phyloP scores from a whole-genome alignment of 139 green algal species.

The Chlamydomonas sphaeroides region DNA sequence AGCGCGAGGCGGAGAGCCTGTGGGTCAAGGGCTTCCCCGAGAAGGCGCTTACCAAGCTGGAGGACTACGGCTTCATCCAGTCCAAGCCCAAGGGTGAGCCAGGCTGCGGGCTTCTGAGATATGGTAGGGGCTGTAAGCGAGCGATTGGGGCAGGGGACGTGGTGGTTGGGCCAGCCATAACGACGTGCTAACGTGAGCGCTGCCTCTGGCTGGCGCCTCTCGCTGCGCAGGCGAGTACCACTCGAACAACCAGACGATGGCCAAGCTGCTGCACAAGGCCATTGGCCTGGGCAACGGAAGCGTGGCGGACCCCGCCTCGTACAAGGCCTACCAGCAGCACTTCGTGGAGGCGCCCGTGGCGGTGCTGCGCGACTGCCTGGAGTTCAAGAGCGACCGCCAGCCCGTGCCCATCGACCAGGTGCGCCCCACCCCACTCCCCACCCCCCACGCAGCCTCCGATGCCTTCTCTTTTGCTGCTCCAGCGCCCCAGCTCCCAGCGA shows the following conservation, averaged over 20 bases:
- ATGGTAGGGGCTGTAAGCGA: no score
- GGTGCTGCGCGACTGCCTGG: conserved; percentile 93
- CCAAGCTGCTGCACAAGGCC: conserved; percentile 99
- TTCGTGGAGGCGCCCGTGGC: conserved; percentile 78
- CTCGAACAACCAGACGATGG: conserved; percentile 98
- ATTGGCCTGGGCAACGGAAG: conserved; percentile 83
- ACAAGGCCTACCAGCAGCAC: conserved; percentile 91
- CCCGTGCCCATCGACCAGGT: conserved; percentile 87
- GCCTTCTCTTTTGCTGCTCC: no score
- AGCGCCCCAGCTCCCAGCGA: no score
- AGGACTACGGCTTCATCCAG: conserved; percentile 98
- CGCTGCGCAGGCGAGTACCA: conserved; percentile 95
- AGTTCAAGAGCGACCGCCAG: conserved; percentile 74
- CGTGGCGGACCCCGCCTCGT: conserved; percentile 66
- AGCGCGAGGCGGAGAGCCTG: conserved; percentile 87
- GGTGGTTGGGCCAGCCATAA: no score
- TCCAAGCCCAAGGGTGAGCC: conserved; percentile 66
- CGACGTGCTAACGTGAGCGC: no score
- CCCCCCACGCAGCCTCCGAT: no score
- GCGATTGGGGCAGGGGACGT: no score
- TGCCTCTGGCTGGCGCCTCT: background rate
- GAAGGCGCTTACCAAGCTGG: conserved; percentile 93
- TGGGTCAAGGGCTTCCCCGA: conserved; percentile 94
- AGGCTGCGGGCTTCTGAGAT: no score
- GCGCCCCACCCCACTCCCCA: no score